Evolutionary conservation across 129 eudicot species (phyloP).

Genomic region (Pittosporum tobira): DNA sequence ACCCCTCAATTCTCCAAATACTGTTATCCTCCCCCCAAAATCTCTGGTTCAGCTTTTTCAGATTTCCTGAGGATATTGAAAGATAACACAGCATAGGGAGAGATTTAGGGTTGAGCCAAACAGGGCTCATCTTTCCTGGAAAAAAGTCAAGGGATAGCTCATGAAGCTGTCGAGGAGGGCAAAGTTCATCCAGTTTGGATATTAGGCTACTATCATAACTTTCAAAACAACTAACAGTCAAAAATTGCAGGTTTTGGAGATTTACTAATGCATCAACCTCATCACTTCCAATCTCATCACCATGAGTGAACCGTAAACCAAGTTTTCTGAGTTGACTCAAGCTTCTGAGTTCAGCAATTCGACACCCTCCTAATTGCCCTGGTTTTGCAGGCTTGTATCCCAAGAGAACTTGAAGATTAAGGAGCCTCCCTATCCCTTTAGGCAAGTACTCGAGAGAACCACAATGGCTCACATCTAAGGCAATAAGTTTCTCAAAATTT

Average conservation of each 20-base stretch:
- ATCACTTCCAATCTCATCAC: slow-evolving; percentile 5
- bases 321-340: slow-evolving; percentile 14
- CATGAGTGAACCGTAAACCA: slow-evolving; percentile 2
- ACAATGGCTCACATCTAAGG: slow-evolving; percentile 11
- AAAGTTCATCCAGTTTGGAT: background rate
- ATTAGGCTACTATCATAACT: background rate
- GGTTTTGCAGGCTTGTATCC: slow-evolving; percentile 12
- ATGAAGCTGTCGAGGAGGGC: slow-evolving; percentile 3
- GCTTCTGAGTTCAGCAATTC: slow-evolving; percentile 2
- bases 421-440: slow-evolving; percentile 5
- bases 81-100: slow-evolving; percentile 12
- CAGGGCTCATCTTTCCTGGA: slow-evolving; percentile 1
- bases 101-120: slow-evolving; percentile 13
- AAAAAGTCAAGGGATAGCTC: slow-evolving; percentile 5
- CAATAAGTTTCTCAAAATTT: slow-evolving; percentile 5
- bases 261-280: slow-evolving; percentile 2
- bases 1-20: slow-evolving; percentile 4
- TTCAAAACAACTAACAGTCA: slow-evolving; percentile 6
- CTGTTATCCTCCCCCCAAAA: background rate
- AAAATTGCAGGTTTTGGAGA: slow-evolving; percentile 2
- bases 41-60: background rate
- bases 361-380: background rate
- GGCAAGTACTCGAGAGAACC: slow-evolving; percentile 6
- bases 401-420: slow-evolving; percentile 11
- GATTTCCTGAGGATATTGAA: slow-evolving; percentile 4